Evolutionary conservation across 2,329 filamentous ascomycete genomes (phyloP).

Genomic region (Trichoderma brevicompactum): DNA sequence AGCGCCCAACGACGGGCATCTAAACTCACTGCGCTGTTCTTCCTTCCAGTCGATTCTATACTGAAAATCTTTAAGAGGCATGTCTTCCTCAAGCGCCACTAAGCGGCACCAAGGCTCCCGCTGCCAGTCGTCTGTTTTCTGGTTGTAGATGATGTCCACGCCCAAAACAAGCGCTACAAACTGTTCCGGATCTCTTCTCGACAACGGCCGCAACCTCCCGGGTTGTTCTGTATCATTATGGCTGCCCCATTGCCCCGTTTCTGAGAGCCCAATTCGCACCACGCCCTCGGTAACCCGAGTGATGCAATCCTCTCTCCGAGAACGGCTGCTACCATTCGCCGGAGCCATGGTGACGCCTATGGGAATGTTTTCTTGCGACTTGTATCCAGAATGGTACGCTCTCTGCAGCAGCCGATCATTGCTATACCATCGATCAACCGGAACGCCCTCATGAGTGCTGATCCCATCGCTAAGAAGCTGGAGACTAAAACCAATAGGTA

Average conservation of each 20-base stretch:
- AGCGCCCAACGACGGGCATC: neutral
- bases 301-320: neutral
- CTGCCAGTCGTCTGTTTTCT: neutral
- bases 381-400: neutral
- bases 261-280: neutral
- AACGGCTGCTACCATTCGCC: neutral
- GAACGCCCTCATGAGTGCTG: neutral
- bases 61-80: neutral
- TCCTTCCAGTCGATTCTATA: neutral
- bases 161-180: neutral
- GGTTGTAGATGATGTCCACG: neutral
- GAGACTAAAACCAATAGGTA: neutral
- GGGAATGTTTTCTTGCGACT: neutral
- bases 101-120: conserved; percentile 1
- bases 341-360: neutral
- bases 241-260: neutral
- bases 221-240: too few species aligned
- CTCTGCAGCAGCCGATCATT: neutral
- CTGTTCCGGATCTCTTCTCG: too few species aligned
- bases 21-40: neutral
- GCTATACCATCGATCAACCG: conserved; percentile 1
- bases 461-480: conserved; percentile 5
- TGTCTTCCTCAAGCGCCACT: neutral
- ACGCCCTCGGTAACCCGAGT: neutral
- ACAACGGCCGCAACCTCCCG: too few species aligned